phyloP scores from a whole-genome alignment of 2,329 filamentous ascomycete genomes.

The Epichloe festucae region DNA sequence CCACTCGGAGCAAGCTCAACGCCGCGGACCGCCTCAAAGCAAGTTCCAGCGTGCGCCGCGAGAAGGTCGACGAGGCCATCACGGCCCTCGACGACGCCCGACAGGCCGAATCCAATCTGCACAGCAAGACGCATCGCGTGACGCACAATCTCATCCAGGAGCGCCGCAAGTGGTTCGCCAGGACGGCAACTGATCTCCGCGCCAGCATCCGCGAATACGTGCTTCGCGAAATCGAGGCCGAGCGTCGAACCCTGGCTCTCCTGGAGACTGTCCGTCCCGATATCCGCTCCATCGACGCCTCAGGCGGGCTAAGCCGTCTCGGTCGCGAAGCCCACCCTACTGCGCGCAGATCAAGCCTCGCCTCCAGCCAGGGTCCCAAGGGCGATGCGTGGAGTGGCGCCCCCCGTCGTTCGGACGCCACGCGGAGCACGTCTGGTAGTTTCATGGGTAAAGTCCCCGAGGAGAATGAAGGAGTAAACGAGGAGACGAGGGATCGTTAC shows the following conservation, averaged over 20 bases:
- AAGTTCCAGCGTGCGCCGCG: conserved; percentile 72
- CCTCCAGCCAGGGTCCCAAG: conserved; percentile 85
- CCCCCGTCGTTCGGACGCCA: conserved; percentile 61
- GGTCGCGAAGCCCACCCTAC: conserved; percentile 79
- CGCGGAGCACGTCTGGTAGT: conserved; percentile 65
- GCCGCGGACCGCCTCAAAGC: conserved; percentile 83
- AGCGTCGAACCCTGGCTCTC: conserved; percentile 79
- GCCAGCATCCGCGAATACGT: conserved; percentile 83
- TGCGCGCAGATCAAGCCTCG: conserved; percentile 59
- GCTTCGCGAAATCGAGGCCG: conserved; percentile 86
- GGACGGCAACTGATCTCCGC: conserved; percentile 74
- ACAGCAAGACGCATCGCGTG: conserved; percentile 76
- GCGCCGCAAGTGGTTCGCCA: conserved; percentile 78
- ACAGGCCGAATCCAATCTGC: conserved; percentile 66
- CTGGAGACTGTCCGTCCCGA: conserved; percentile 91
- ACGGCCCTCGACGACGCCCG: conserved; percentile 76
- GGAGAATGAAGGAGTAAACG: conserved; percentile 39
- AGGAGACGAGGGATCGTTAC: conserved; percentile 15
- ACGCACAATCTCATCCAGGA: conserved; percentile 81
- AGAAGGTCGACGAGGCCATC: conserved; percentile 98
- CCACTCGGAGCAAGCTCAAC: conserved; percentile 66
- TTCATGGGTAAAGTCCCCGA: conserved; percentile 52
- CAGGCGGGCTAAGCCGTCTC: conserved; percentile 77
- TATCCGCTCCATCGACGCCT: conserved; percentile 82
- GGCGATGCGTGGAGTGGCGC: conserved; percentile 98